Conservation (phyloP, 225 moss, liverwort and hornwort species). For the Physcomitrellopsis africana region DNA sequence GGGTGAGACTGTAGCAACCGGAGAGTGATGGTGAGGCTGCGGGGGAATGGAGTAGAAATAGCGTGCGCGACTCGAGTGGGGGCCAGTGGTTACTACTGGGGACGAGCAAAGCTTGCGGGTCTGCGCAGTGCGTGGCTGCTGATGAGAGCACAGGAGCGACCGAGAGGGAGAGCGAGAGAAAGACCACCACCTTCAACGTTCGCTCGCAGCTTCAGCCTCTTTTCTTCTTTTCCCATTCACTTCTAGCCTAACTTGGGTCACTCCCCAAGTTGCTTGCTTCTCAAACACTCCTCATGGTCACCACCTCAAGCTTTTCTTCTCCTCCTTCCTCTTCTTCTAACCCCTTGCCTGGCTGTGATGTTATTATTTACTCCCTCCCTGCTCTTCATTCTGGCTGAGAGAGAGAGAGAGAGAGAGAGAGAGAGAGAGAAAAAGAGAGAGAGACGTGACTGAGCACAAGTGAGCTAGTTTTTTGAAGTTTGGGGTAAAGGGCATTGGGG, state of each 20-base stretch:
- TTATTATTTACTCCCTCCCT: no score
- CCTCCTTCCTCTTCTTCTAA: not conserved
- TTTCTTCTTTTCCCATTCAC: slow-evolving; percentile 6
- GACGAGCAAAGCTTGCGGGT: slow-evolving; percentile 2
- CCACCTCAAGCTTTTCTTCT: not conserved
- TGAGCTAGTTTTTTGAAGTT: not conserved
- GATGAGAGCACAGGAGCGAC: slow-evolving; percentile 9
- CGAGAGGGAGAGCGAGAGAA: not conserved
- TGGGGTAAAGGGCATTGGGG: not conserved
- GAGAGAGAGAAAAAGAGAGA: not conserved
- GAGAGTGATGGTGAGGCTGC: no score
- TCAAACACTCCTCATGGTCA: slow-evolving; percentile 17
- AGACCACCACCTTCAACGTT: slow-evolving; percentile 17
- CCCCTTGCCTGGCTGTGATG: not conserved
- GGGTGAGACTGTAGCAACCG: no score
- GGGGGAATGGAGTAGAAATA: not conserved
- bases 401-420: slow-evolving; percentile 7
- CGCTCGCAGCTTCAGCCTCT: not conserved
- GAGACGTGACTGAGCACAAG: not conserved
- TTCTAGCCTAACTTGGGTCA: slow-evolving; percentile 15
- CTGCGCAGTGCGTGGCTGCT: slow-evolving; percentile 10
- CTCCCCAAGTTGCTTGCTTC: slow-evolving; percentile 8
- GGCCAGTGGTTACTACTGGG: slow-evolving; percentile 8
- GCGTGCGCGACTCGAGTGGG: slow-evolving; percentile 12
- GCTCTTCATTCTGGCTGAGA: not conserved